Percentiles rank a stretch among this genome's conserved stretches.
phyloP scores from a whole-genome alignment of 2,329 filamentous ascomycete species.

The Aspergillus tamarii region DNA sequence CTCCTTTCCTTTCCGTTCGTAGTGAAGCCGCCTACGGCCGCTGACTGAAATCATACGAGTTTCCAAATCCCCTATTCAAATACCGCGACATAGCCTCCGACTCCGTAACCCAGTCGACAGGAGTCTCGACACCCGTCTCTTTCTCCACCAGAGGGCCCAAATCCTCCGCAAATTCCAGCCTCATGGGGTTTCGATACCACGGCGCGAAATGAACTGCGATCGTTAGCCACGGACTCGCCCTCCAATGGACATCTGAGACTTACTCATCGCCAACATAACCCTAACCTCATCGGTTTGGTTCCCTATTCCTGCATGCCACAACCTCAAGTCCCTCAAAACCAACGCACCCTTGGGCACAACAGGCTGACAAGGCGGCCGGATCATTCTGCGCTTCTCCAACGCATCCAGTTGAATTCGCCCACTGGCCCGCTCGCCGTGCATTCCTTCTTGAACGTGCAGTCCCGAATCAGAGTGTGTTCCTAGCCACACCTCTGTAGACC shows the following conservation, averaged over 20 bases:
- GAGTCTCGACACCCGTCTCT: constrained; percentile 52
- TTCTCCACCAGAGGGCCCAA: constrained; percentile 50
- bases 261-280: constrained; percentile 62
- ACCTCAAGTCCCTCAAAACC: constrained; percentile 61
- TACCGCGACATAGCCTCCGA: constrained; percentile 50
- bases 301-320: constrained; percentile 68
- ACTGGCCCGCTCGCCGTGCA: constrained; percentile 57
- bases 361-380: constrained; percentile 55
- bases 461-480: constrained; percentile 52
- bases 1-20: not conserved
- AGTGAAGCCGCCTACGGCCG: not conserved
- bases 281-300: constrained; percentile 50
- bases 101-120: constrained; percentile 53
- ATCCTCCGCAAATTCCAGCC: constrained; percentile 56
- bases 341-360: constrained; percentile 58
- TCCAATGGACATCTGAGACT: not conserved
- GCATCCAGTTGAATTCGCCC: constrained; percentile 47
- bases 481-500: constrained; percentile 63
- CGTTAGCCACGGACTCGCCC: constrained; percentile 16
- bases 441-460: constrained; percentile 51
- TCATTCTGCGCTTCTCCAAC: constrained; percentile 42
- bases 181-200: constrained; percentile 2
- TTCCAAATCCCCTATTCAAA: constrained; percentile 61
- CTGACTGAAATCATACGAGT: constrained; percentile 66
- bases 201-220: constrained; percentile 1